Base-by-base conservation (phyloP, 2,329 filamentous ascomycete genomes). In the Beauveria australis region DNA sequence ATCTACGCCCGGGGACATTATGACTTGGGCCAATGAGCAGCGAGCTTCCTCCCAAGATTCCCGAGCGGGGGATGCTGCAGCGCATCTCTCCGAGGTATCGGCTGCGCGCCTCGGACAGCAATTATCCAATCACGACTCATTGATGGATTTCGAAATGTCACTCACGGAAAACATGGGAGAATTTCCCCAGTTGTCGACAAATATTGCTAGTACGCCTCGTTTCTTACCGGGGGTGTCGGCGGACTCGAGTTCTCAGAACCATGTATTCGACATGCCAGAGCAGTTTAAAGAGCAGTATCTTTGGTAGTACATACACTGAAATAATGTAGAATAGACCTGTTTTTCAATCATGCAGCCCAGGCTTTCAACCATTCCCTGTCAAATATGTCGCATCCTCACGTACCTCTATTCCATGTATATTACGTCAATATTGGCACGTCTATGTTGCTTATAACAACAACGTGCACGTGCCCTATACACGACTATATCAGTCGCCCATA, bases 261-360 rank as follows among this genome's bases (percentile, higher is more conserved):
- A 40, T 16, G 14, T 53, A 18, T 49, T 61, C n/a, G 44, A 61
- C 19, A 33, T 61, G 24, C 47, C 60, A 1, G 26, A 37, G 28
- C 26, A 61, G 16, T 61, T 61, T 14, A 56, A 58, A 26, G 37
- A 44, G 46, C 53, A 61, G 28, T 61, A 49, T 51, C 30, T 61
- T 18, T 61, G 60, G 60, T 61, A 61, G 43, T 22, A 24, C 7
- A 43, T 22, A 24, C 7, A 43, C 4, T 9, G 30, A 8, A 2
- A 2, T 18, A 8, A 49, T 28, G 26, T 16, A 12, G 47, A 7
- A 22, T 22, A 37, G 33, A 37, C 33, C 5, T 37, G 5, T 14
- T 5, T 37, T 37, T 37, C 14, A 12, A 37, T 37, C 1, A 37
- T 37, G 33, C 12, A 37, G 33, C 33, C 33, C 12, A 37, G 12